phyloP scores from a whole-genome alignment of 1,139 yeast genomes.

The Diutina pseudorugosa region DNA sequence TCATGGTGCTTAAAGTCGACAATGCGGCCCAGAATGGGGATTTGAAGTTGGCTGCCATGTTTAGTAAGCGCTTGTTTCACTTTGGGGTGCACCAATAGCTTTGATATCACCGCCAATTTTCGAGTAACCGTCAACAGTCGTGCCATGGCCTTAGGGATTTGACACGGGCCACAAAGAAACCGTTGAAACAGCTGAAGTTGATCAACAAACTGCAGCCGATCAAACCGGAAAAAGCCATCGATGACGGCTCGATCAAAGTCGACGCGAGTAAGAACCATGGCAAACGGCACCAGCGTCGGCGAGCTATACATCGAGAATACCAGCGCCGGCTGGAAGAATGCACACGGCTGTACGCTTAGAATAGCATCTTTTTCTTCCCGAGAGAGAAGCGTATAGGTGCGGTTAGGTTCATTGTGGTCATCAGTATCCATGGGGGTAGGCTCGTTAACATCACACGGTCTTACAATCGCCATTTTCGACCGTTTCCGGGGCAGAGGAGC shows the following conservation, averaged over 20 bases:
- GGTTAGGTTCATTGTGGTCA: neutral
- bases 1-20: conserved; percentile 1
- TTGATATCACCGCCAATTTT: conserved; percentile 1
- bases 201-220: neutral
- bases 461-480: neutral
- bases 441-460: neutral
- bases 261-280: neutral
- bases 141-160: neutral
- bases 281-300: neutral
- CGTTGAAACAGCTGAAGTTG: neutral
- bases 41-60: neutral
- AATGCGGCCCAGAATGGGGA: neutral
- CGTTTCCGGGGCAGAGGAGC: neutral
- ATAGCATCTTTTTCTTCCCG: conserved; percentile 3
- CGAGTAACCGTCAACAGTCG: neutral
- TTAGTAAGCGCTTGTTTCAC: neutral
- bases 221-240: neutral
- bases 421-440: neutral
- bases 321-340: neutral
- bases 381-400: neutral
- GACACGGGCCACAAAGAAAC: neutral
- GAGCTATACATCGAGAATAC: neutral
- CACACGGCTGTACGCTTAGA: neutral
- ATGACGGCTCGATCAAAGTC: neutral
- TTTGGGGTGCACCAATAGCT: neutral